phyloP scores from a whole-genome alignment of 176 grass and related monocot species.

The Oryza rufipogon region DNA sequence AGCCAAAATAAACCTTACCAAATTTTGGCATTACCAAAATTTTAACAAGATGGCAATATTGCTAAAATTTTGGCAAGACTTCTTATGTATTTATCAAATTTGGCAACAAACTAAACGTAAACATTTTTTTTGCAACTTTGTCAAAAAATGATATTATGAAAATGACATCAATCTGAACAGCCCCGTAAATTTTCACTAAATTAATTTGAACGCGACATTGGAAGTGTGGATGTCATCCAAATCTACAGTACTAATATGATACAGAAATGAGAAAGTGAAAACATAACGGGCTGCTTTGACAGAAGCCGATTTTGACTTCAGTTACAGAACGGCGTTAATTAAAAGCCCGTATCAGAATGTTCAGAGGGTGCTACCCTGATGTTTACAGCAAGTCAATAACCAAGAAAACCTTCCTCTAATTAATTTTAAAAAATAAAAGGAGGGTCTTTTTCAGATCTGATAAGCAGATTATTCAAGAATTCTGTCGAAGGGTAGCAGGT shows the following conservation, averaged over 20 bases:
- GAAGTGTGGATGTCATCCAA: not conserved
- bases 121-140: too few species aligned
- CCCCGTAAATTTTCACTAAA: not conserved
- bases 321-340: not conserved
- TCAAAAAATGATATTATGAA: too few species aligned
- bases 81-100: too few species aligned
- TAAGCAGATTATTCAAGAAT: not conserved
- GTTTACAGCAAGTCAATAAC: not conserved
- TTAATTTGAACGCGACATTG: not conserved
- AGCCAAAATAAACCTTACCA: too few species aligned
- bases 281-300: not conserved
- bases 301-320: constrained; percentile 33
- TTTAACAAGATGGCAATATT: too few species aligned
- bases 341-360: not conserved
- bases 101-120: too few species aligned
- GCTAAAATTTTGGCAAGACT: too few species aligned
- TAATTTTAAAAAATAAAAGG: not conserved
- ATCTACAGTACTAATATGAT: constrained; percentile 17
- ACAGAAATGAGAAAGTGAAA: constrained; percentile 9
- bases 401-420: not conserved
- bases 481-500: not conserved
- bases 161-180: too few species aligned
- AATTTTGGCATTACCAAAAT: too few species aligned
- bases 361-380: not conserved
- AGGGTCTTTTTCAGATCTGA: not conserved